Base-by-base conservation (phyloP, 495 filamentous ascomycete genomes). In the Neurospora discreta region DNA sequence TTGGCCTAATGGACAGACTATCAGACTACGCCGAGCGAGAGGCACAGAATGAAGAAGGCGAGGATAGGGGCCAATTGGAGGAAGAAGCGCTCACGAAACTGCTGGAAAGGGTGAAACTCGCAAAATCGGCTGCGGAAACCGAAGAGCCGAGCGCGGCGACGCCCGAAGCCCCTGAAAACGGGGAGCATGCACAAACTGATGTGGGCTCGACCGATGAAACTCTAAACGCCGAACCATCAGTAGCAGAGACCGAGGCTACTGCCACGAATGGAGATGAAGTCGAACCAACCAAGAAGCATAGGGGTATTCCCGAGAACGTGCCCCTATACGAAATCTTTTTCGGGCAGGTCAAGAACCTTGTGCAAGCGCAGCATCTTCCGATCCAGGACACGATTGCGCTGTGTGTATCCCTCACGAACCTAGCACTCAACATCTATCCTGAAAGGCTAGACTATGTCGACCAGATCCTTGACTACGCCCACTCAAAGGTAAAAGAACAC, bases 281-380 rank as follows among this genome's bases (percentile, higher is more conserved):
- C 3, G 74, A 84, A 26, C 76, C 81, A 39, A 68, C 77, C 5
- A 87, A 87, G 71, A 90, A 91, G 75, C 88, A 88, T 36, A 81
- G 89, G 73, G 90, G 87, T 23, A 91, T 95, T 75, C 93, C 95
- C 3, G 87, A 91, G 65, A 90, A 94, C 79, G 88, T 97, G 69
- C 95, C 91, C 80, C 87, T 99, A 11, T 99, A 98, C 81, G 94
- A 97, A 81, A 94, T 98, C 60, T 99, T 99, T 83, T 97, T 97
- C 78, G 92, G 96, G 67, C 95, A 99, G 78, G 96, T 98, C 69
- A 90, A 94, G 73, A 93, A 93, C 76, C 85, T 99, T 60, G 94
- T 98, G 74, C 93, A 92, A 80, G 90, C 91, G 20, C 94, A 97
- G 76, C 90, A 92, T 74, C 85, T 99, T 71, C 90, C 93, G 5